Percentiles rank a stretch among this genome's conserved stretches.
phyloP scores from a whole-genome alignment of 2,329 filamentous ascomycete genomes.

The Aureobasidium melanogenum region DNA sequence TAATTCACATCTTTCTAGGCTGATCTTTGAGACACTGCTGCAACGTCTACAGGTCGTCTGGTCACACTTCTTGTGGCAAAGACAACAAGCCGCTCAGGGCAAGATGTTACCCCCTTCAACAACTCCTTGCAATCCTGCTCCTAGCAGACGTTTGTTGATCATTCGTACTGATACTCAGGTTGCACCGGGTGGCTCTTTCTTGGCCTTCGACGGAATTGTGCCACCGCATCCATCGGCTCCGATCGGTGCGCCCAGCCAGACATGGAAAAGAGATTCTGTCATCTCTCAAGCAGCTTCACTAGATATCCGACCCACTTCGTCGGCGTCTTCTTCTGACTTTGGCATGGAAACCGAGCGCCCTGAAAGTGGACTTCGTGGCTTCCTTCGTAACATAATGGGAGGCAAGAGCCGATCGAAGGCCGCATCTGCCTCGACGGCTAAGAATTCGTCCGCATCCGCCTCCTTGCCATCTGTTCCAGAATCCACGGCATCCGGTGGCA shows the following conservation, averaged over 20 bases:
- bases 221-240: constrained; percentile 24
- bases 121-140: constrained; percentile 73
- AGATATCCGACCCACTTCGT: constrained; percentile 21
- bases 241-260: constrained; percentile 21
- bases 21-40: constrained; percentile 60
- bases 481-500: not conserved
- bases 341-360: constrained; percentile 18
- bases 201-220: constrained; percentile 56
- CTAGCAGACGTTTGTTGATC: constrained; percentile 79
- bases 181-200: constrained; percentile 45
- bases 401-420: constrained; percentile 20
- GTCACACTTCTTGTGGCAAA: constrained; percentile 70
- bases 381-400: constrained; percentile 28
- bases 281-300: constrained; percentile 20
- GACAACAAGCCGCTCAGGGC: constrained; percentile 54
- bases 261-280: constrained; percentile 28
- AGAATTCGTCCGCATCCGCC: not conserved
- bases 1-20: constrained; percentile 35
- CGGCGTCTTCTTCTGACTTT: constrained; percentile 19
- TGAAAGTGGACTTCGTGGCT: constrained; percentile 24
- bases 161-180: constrained; percentile 67
- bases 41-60: constrained; percentile 63
- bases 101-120: constrained; percentile 56
- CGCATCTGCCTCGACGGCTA: constrained; percentile 9
- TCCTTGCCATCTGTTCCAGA: not conserved